Conservation (phyloP, 2,329 filamentous ascomycete genomes). For the Graphilbum sp. region DNA sequence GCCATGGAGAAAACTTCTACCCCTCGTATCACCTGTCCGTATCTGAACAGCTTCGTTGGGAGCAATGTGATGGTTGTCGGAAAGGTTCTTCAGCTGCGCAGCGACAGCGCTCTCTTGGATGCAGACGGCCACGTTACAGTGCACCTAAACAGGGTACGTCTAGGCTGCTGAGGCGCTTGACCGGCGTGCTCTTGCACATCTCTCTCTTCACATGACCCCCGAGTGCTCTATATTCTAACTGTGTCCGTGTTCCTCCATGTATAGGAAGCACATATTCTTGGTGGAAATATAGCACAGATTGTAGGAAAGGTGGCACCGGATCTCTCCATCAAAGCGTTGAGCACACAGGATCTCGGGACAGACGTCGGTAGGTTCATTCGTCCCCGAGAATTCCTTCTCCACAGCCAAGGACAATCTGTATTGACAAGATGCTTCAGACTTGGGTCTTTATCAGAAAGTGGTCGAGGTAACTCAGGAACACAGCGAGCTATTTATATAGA, state of each 20-base stretch:
- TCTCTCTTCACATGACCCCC: too few relatives aligned
- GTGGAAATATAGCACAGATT: conserved; percentile 56
- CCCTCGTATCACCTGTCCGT: conserved; percentile 66
- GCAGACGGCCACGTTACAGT: conserved; percentile 63
- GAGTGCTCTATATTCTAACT: too few relatives aligned
- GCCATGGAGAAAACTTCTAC: conserved; percentile 25
- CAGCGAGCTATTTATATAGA: conserved; percentile 3
- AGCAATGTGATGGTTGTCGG: conserved; percentile 73
- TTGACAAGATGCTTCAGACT: too few relatives aligned
- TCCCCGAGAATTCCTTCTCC: too few relatives aligned
- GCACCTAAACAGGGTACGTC: conserved; percentile 52
- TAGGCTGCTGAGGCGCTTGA: too few relatives aligned
- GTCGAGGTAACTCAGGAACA: conserved; percentile 9
- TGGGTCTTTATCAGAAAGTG: conserved; percentile 5
- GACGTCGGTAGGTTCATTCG: conserved; percentile 40
- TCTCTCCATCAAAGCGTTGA: conserved; percentile 53
- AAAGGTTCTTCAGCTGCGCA: conserved; percentile 66
- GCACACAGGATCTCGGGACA: conserved; percentile 51
- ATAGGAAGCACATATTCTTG: conserved; percentile 54
- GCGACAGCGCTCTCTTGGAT: conserved; percentile 66
- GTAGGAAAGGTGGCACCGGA: conserved; percentile 69
- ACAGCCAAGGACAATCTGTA: too few relatives aligned
- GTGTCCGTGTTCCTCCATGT: too few relatives aligned
- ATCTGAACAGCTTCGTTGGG: conserved; percentile 60
- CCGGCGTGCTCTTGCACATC: too few relatives aligned